These are phyloP conservation scores for Eremothecium sinecaudum DNA, from an alignment of 1,139 yeast genomes.

Conservation along the genomic window DNA sequence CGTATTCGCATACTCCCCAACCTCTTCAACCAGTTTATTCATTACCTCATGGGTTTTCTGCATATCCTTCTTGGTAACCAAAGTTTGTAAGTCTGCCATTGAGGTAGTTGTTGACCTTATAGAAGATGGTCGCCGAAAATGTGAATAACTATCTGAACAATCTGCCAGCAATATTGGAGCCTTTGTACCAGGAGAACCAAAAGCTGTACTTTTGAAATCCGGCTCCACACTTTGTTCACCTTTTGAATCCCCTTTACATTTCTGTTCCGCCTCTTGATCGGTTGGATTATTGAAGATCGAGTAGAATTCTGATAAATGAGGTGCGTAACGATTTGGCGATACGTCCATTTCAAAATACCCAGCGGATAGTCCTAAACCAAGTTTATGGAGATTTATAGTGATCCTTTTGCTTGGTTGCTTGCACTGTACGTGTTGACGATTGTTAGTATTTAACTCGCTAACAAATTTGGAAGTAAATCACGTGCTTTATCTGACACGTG, in stretches of 20 bases:
- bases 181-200: neutral
- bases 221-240: neutral
- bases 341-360: conserved; percentile 3
- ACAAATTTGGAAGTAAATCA: too few relatives aligned
- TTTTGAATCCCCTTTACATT: neutral
- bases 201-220: conserved; percentile 2
- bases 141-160: conserved; percentile 5
- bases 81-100: conserved; percentile 43
- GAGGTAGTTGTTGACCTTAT: conserved; percentile 21
- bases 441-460: too few relatives aligned
- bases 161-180: conserved; percentile 4
- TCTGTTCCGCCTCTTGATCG: conserved; percentile 4
- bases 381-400: too few relatives aligned
- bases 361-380: neutral
- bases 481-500: too few relatives aligned
- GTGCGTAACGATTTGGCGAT: conserved; percentile 25
- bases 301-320: conserved; percentile 30
- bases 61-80: conserved; percentile 53
- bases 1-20: conserved; percentile 44
- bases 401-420: too few relatives aligned
- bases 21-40: conserved; percentile 41
- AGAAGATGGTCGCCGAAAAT: conserved; percentile 22
- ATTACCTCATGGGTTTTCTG: conserved; percentile 41
- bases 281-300: conserved; percentile 21
- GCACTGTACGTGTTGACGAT: too few relatives aligned